Conservation (phyloP, 495 filamentous ascomycete genomes). For the Bathelium albidoporum region DNA sequence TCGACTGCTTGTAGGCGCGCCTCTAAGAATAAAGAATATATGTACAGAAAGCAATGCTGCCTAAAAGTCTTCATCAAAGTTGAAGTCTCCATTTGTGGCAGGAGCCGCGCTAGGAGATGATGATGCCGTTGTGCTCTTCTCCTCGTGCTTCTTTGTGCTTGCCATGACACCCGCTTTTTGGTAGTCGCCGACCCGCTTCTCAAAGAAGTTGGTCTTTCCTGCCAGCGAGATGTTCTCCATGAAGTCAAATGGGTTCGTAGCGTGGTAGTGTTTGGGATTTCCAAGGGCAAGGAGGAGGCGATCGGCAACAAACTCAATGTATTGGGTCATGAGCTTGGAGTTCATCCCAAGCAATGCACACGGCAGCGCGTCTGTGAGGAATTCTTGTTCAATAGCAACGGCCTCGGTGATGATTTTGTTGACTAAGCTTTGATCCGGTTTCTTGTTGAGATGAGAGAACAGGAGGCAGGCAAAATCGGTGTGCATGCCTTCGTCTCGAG, state of each 20-base stretch:
- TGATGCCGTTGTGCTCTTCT: slow-evolving; percentile 38
- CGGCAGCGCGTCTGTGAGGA: slow-evolving; percentile 90
- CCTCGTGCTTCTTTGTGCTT: slow-evolving; percentile 66
- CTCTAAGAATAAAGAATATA: background rate
- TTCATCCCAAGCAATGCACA: slow-evolving; percentile 95
- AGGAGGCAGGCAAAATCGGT: slow-evolving; percentile 97
- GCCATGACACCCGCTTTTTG: slow-evolving; percentile 99
- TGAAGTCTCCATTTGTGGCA: slow-evolving; percentile 66
- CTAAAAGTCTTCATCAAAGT: slow-evolving; percentile 97
- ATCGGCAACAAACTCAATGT: slow-evolving; percentile 98
- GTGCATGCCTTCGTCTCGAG: slow-evolving; percentile 97
- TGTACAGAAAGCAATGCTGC: slow-evolving; percentile 16
- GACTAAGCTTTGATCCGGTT: slow-evolving; percentile 70
- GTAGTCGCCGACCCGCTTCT: slow-evolving; percentile 99
- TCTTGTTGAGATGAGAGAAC: slow-evolving; percentile 88
- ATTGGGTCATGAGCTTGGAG: slow-evolving; percentile 92
- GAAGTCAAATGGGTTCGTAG: slow-evolving; percentile 96
- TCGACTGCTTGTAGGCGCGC: background rate
- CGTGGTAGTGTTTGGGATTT: slow-evolving; percentile 85
- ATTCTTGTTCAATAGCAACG: slow-evolving; percentile 92
- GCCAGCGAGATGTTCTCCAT: slow-evolving; percentile 99
- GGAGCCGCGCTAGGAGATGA: slow-evolving; percentile 38
- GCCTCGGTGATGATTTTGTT: slow-evolving; percentile 87
- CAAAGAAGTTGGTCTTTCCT: slow-evolving; percentile 99
- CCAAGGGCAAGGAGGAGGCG: slow-evolving; percentile 85